These are phyloP conservation scores for Pyracantha coccinea DNA, from an alignment of 331 rosid genomes.

Conservation along the genomic window DNA sequence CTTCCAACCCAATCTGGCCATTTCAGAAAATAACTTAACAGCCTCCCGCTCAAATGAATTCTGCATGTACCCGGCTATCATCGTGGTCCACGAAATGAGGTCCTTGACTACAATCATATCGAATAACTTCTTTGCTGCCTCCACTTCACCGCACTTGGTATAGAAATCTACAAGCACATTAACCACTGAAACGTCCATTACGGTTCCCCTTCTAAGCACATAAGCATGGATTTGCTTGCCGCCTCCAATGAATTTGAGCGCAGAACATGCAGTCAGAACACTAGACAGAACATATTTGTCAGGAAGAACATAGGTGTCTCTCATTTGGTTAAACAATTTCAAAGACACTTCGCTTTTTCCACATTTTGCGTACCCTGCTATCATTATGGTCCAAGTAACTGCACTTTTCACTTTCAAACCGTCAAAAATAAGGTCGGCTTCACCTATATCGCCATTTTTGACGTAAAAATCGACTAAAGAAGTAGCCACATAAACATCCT, in stretches of 20 bases:
- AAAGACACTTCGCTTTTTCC: conserved; percentile 67
- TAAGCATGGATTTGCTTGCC: conserved; percentile 82
- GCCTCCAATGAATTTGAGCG: conserved; percentile 49
- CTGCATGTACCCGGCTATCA: conserved; percentile 93
- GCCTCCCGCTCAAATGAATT: conserved; percentile 67
- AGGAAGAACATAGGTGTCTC: conserved; percentile 35
- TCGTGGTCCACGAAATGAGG: conserved; percentile 79
- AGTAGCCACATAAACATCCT: conserved; percentile 72
- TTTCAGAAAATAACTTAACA: conserved; percentile 45
- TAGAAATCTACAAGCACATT: conserved; percentile 81
- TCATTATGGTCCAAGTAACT: conserved; percentile 75
- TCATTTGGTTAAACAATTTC: conserved; percentile 54
- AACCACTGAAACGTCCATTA: conserved; percentile 55
- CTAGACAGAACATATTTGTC: conserved; percentile 73
- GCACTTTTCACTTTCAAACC: conserved; percentile 35
- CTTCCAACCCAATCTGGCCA: conserved; percentile 52
- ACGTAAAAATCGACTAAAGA: conserved; percentile 69
- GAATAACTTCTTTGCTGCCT: conserved; percentile 43
- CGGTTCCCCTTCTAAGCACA: conserved; percentile 50
- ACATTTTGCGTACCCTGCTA: conserved; percentile 53
- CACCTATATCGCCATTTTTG: conserved; percentile 45
- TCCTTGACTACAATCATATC: conserved; percentile 43
- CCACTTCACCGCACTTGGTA: conserved; percentile 63
- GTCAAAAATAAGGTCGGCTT: conserved; percentile 58
- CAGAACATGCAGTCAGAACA: conserved; percentile 73